phyloP scores from a whole-genome alignment of 345 rosid species.

The Angophora floribunda region DNA sequence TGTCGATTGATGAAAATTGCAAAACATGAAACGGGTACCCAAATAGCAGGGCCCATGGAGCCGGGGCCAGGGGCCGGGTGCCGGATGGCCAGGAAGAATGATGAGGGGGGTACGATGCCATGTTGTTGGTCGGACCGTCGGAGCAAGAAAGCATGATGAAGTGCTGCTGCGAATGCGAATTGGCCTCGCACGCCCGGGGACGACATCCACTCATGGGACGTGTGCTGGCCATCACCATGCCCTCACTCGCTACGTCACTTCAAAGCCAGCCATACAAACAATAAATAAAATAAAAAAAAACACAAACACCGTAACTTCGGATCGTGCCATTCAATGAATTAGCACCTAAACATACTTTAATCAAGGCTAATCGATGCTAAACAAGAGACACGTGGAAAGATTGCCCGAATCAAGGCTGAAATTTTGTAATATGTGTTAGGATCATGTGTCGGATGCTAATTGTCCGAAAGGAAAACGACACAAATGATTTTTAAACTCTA shows the following conservation, averaged over 20 bases:
- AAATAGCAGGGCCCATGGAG: not conserved
- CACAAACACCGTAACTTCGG: not conserved
- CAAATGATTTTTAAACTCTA: no score
- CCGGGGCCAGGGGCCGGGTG: not conserved
- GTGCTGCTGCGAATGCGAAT: not conserved
- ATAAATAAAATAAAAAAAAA: not conserved
- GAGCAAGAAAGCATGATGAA: not conserved
- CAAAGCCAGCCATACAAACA: not conserved
- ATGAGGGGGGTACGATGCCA: not conserved
- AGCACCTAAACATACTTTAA: not conserved
- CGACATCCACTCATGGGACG: not conserved
- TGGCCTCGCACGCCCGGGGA: slow-evolving; percentile 4
- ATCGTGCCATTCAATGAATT: not conserved
- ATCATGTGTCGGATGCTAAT: rapidly evolving
- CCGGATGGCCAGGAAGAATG: not conserved
- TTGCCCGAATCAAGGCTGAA: not conserved
- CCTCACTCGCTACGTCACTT: not conserved
- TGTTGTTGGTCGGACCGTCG: not conserved
- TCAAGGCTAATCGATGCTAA: not conserved
- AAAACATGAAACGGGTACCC: not conserved
- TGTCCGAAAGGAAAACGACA: not conserved
- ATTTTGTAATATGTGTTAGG: not conserved
- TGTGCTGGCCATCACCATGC: not conserved
- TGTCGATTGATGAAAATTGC: not conserved
- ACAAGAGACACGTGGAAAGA: not conserved